Percentiles rank a stretch among this genome's conserved stretches.
Conservation (phyloP, 2,329 filamentous ascomycete species). For the Talaromyces sp. region DNA sequence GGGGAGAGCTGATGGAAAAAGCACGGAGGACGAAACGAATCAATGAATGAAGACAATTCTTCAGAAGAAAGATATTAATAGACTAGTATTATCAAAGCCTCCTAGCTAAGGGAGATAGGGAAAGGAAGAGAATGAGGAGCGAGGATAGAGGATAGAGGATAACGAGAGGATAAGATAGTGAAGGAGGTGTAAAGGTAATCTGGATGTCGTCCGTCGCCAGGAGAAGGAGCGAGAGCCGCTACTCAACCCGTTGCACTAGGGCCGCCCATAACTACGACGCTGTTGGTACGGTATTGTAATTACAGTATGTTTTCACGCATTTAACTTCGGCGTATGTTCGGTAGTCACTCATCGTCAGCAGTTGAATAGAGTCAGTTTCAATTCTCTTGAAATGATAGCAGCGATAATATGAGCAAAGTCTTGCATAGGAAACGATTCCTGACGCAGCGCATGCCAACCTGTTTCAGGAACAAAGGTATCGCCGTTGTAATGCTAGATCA, state of each 20-base stretch:
- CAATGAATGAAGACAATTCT: constrained; percentile 15
- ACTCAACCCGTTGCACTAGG: background rate
- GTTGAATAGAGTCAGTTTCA: background rate
- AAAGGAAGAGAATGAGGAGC: constrained; percentile 10
- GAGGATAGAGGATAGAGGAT: constrained; percentile 7
- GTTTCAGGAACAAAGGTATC: background rate
- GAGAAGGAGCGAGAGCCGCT: constrained; percentile 13
- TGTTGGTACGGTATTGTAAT: constrained; percentile 1
- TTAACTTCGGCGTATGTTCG: constrained; percentile 10
- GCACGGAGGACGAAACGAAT: background rate
- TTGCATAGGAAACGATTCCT: background rate
- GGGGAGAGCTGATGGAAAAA: constrained; percentile 11
- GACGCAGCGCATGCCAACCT: background rate
- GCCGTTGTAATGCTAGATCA: constrained; percentile 1
- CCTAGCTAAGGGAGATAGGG: constrained; percentile 9
- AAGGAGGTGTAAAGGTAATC: background rate
- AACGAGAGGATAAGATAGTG: constrained; percentile 13
- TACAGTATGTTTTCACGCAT: background rate
- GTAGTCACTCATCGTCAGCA: background rate
- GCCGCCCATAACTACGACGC: background rate
- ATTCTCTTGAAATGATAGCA: background rate
- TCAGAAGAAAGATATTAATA: constrained; percentile 20
- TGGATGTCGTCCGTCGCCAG: constrained; percentile 12
- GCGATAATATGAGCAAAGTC: background rate
- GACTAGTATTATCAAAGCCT: constrained; percentile 21